Base-by-base conservation (phyloP, 2,329 filamentous ascomycete species). In the Cytospora piceae region DNA sequence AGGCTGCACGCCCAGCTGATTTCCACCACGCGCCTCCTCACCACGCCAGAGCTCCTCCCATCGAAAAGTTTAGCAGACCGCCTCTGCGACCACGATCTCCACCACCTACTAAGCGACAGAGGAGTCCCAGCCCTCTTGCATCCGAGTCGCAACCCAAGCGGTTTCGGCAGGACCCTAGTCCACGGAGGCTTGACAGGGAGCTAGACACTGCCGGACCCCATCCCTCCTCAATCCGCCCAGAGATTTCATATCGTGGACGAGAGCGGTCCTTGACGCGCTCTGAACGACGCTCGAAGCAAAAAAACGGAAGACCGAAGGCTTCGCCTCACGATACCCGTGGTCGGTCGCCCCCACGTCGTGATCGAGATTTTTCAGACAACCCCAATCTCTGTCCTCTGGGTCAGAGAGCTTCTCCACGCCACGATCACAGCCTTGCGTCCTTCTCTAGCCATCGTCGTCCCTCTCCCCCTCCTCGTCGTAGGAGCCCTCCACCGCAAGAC, bases 1-100 rank as follows among this genome's bases (percentile, higher is more conserved):
- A 78, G 67, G 61, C 67, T 68, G 68, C 77, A 77, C 64, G 78
- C 79, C 58, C 72, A 63, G 29, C 60, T 55, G 65, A 69, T 3
- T 68, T 14, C 68, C 68, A 37, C 68, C 71, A 42, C 69, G 65
- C 54, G 57, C 66, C 37, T 58, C 70, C 46, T 69, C 69, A 37
- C 54, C 51, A 46, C 24, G 46, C 53, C 57, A 65, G 55, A 58
- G 52, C 27, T 46, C 58, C 52, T 31, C 31, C 31, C 66, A n/a
- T 55, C 59, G 61, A 53, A 69, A 64, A 31, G 32, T 56, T 32
- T 54, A 46, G 9, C 15, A 68, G 67, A 52, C 70, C 70, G 12
- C 62, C 65, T 69, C 63, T 32, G 27, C 67, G 67, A 64, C 72
- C 72, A 20, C 71, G 65, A 29, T 71, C 72, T n/a, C 70, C 74